Evolutionary conservation across 305 asterid species (phyloP), one percentile per base, ranked within the genome.

Genomic region (Andrographis paniculata): DNA sequence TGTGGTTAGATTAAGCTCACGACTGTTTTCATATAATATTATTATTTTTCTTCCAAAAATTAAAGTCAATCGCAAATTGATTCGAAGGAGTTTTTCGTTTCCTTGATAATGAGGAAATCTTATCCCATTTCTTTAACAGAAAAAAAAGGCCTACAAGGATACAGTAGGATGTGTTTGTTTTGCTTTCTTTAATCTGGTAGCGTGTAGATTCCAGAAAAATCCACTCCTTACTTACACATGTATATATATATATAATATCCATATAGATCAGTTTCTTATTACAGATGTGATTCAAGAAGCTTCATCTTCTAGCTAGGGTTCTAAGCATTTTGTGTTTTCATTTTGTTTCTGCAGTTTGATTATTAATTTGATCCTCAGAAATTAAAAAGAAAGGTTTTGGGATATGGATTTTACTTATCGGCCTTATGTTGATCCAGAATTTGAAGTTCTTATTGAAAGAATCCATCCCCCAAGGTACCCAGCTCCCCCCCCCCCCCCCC

Each of bases 391-490:
- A 33, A 58, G 37, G 21, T 39, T 9, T 41, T 8, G 17, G 59
- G 54, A 50, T 61, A 82, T 88, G 97, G 97, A 85, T 49, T 53
- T 79, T 36, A 46, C 74, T 44, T 81, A 71, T 56, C 69, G 45
- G 52, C 95, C 87, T 5, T 78, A 70, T 66, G 50, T 73, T 48
- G 78, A 86, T 72, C 84, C 86, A 17, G 79, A 76, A 37, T 55
- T 76, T 43, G 77, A 73, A 63, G 53, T 59, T 13, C 80, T 89
- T 35, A 71, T 82, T 8, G 96, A 82, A 45, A 73, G 78, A 67
- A 71, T 86, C 39, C 77, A 89, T 50, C 96, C 98, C 38, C 98
- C 98, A 20, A 89, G 98, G 98, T 88, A 33, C 36, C 8, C 58
- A 30, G 8, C 5, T 45, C 19, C 9, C 51, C 23, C 36, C 18